Evolutionary conservation across 768 basidiomycete species (phyloP).

Genomic region (Cubamyces sp.): DNA sequence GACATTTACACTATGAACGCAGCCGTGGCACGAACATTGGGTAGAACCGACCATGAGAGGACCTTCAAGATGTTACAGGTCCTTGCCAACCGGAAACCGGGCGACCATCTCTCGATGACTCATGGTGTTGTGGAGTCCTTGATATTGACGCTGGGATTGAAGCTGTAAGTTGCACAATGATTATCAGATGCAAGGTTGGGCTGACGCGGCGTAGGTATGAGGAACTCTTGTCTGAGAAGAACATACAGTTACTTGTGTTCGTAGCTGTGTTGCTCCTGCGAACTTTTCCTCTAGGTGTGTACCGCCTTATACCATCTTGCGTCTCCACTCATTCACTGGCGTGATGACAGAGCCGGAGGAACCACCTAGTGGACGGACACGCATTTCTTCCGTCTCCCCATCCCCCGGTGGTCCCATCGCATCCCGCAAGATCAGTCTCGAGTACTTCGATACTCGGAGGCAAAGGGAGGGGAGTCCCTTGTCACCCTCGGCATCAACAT

Average conservation of each 20-base stretch:
- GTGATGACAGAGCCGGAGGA: neutral
- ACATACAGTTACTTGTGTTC: constrained; percentile 85
- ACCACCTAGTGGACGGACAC: constrained; percentile 1
- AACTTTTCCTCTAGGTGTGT: constrained; percentile 23
- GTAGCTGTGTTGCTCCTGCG: constrained; percentile 63
- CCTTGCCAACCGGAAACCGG: constrained; percentile 41
- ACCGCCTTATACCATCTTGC: no score
- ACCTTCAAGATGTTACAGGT: constrained; percentile 61
- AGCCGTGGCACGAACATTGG: constrained; percentile 55
- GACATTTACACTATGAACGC: constrained; percentile 66
- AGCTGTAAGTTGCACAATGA: constrained; percentile 31
- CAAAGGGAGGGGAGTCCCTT: constrained; percentile 43
- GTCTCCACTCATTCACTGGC: no score
- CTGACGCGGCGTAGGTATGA: constrained; percentile 40
- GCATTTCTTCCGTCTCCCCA: constrained; percentile 10
- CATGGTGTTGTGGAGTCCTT: constrained; percentile 18
- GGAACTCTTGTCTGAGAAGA: constrained; percentile 53
- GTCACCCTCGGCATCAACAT: constrained; percentile 51
- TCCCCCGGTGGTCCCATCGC: constrained; percentile 5
- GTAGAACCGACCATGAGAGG: constrained; percentile 72
- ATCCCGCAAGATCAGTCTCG: constrained; percentile 41
- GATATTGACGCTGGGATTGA: constrained; percentile 31
- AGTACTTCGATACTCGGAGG: constrained; percentile 59
- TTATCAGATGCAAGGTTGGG: neutral
- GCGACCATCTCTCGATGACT: neutral